A percentile compares a stretch with the other conserved stretches of the same genome.
Evolutionary conservation across 176 grass and related monocot species (phyloP).

Genomic region (Triticum urartu): DNA sequence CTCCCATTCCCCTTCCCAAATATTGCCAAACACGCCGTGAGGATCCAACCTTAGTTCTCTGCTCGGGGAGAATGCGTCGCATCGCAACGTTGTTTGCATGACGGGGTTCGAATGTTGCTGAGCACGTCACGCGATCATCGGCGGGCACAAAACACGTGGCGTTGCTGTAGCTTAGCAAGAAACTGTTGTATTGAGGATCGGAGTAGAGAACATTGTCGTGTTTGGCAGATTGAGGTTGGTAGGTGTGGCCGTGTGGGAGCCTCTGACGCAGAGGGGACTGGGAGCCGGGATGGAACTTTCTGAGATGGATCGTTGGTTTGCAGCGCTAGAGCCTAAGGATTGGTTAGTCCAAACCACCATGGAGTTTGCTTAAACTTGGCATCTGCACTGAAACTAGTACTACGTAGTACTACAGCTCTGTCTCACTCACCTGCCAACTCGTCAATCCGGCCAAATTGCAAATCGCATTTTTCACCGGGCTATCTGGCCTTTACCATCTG

Average conservation of each 20-base stretch:
- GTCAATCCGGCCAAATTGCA: too few relatives aligned
- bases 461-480: background rate
- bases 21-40: too few relatives aligned
- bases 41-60: background rate
- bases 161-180: background rate
- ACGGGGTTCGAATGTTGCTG: background rate
- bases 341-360: constrained; percentile 33
- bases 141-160: background rate
- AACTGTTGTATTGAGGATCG: background rate
- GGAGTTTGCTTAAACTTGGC: constrained; percentile 42
- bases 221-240: background rate
- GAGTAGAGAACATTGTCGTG: background rate
- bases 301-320: background rate
- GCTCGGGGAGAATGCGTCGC: too few relatives aligned
- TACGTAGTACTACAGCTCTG: background rate
- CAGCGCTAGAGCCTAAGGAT: background rate
- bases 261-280: background rate
- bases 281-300: background rate
- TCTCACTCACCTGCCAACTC: background rate
- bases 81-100: background rate
- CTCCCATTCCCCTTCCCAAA: too few relatives aligned
- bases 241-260: background rate
- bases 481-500: background rate
- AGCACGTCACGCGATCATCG: background rate
- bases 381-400: background rate